Conservation (phyloP, 805 yeast genomes). For the Wickerhamiella siamensis region DNA sequence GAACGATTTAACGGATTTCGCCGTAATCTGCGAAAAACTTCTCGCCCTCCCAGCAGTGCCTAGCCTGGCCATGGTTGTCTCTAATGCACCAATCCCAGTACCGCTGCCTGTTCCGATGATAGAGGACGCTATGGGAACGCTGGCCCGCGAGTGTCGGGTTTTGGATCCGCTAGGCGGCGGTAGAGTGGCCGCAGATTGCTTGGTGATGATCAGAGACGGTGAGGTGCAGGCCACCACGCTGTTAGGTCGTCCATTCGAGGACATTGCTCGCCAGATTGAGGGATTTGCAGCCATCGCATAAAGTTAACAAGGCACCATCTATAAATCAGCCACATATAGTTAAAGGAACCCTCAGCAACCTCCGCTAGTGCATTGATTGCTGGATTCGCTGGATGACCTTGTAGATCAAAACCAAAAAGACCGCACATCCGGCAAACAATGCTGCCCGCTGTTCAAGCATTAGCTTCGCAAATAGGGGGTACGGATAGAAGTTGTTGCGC, state of each 20-base stretch:
- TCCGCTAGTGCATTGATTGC: background rate
- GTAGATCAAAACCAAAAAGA: slow-evolving; percentile 14
- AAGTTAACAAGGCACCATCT: background rate
- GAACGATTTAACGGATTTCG: slow-evolving; percentile 4
- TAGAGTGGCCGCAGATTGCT: slow-evolving; percentile 16
- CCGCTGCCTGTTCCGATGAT: slow-evolving; percentile 10
- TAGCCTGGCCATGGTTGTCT: slow-evolving; percentile 9
- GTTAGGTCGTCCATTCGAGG: slow-evolving; percentile 11
- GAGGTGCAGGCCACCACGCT: slow-evolving; percentile 16
- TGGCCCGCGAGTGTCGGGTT: slow-evolving; percentile 22
- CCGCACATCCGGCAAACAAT: slow-evolving; percentile 15
- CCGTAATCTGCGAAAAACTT: slow-evolving; percentile 5
- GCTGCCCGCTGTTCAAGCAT: slow-evolving; percentile 12
- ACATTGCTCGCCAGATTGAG: slow-evolving; percentile 2
- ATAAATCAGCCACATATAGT: background rate
- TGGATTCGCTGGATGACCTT: slow-evolving; percentile 17
- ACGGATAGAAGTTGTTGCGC: slow-evolving; percentile 24
- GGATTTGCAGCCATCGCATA: slow-evolving; percentile 4
- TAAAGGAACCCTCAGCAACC: background rate
- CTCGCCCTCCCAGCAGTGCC: slow-evolving; percentile 8
- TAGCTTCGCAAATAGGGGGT: slow-evolving; percentile 22
- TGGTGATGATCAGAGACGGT: slow-evolving; percentile 19
- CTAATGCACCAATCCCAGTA: slow-evolving; percentile 3
- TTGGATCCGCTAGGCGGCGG: slow-evolving; percentile 25
- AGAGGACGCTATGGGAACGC: slow-evolving; percentile 17